Base-by-base conservation (phyloP, 805 yeast species). In the Teunomyces barrocoloradensis region DNA sequence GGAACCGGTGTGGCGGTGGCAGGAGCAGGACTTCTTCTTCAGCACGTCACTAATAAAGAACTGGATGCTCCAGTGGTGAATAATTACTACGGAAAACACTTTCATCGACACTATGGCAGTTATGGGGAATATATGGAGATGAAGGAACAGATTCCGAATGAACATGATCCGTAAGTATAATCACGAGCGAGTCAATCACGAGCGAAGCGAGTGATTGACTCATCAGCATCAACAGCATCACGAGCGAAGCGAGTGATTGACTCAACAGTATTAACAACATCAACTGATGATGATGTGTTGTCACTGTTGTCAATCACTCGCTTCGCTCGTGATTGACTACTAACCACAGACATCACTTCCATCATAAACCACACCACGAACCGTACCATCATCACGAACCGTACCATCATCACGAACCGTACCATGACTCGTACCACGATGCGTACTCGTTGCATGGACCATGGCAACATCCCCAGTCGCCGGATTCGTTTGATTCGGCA, bases 1-100 rank as follows among this genome's bases (percentile, higher is more conserved):
- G 40, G 35, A 7, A 33, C 34, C 10, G 46, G 46, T 27, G 37
- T 36, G 12, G 41, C 42, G 17, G 17, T 37, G 25, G 40, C 40
- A 20, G 40, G 40, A 37, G 40, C 29, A 3, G 40, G 40, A 6
- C 40, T 37, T 20, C 40, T 37, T 21, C 40, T 37, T 23, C 40
- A 21, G 40, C 40, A 37, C 40, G 27, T 23, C 18, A 1, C 25
- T 7, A 12, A 13, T 29, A 27, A 23, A 10, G 20, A 25, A 10
- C 34, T 21, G 38, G 42, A 17, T 13, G 35, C 21, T 21, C 33
- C 28, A 28, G 42, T 35, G 42, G 40, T 37, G 28, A 37, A 37
- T 15, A 37, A 37, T 17, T 37, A 37, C 40, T 37, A 23, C 29
- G 40, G 29, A 29, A 37, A 21, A 11, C 40, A 37, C 9, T 20